Percentiles rank a stretch among this genome's conserved stretches.
phyloP scores from a whole-genome alignment of 345 rosid species.

The Adansonia digitata region DNA sequence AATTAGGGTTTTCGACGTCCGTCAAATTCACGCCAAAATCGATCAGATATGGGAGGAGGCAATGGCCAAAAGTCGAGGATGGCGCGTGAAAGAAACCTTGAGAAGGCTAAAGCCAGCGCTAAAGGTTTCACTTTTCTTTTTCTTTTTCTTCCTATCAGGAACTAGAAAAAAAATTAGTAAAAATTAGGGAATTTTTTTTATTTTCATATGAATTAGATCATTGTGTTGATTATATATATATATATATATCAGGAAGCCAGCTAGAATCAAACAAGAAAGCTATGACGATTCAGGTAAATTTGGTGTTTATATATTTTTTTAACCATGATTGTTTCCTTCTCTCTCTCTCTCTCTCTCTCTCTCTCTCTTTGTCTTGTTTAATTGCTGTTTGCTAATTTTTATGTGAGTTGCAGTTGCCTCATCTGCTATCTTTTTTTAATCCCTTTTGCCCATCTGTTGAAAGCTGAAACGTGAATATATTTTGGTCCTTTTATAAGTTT shows the following conservation, averaged over 20 bases:
- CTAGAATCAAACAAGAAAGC: constrained; percentile 60
- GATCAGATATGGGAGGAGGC: constrained; percentile 42
- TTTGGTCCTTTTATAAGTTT: neutral
- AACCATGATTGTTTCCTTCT: neutral
- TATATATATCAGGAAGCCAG: constrained; percentile 42
- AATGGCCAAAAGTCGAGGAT: constrained; percentile 49
- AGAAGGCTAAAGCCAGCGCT: constrained; percentile 32
- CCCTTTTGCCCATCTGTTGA: neutral
- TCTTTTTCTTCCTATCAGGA: neutral
- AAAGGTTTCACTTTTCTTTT: constrained; percentile 25
- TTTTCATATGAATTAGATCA: neutral
- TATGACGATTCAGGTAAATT: constrained; percentile 56
- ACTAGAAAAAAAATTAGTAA: neutral
- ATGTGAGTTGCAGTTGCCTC: neutral
- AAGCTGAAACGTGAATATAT: neutral
- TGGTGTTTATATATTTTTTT: neutral
- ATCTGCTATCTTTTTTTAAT: neutral
- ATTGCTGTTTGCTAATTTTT: neutral
- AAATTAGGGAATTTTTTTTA: neutral
- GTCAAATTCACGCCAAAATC: constrained; percentile 1
- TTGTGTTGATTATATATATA: neutral
- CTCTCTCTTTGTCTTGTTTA: neutral
- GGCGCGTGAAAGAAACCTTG: constrained; percentile 48
- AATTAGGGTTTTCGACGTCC: constrained; percentile 7
- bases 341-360: neutral